Evolutionary conservation across 768 basidiomycete species (phyloP).

Genomic region (Collybiopsis luxurians): DNA sequence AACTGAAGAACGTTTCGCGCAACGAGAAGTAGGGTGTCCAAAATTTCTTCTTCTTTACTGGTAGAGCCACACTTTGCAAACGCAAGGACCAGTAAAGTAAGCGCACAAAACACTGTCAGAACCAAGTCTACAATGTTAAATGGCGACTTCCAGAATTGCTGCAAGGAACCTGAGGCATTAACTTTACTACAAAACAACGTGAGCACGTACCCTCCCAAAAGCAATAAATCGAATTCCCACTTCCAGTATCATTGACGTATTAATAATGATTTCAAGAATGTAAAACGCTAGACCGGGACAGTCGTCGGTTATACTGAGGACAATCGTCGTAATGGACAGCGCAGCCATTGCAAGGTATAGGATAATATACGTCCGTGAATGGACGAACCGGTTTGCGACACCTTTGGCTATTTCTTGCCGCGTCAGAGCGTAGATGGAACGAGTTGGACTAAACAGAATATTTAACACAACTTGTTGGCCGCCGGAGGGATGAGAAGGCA

Average conservation of each 20-base stretch:
- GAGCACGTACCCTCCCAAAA: slow-evolving; percentile 76
- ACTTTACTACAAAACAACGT: background rate
- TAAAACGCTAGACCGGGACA: slow-evolving; percentile 91
- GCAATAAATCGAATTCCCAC: slow-evolving; percentile 90
- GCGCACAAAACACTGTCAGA: slow-evolving; percentile 83
- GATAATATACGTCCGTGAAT: slow-evolving; percentile 83
- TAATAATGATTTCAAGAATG: slow-evolving; percentile 85
- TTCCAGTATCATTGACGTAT: slow-evolving; percentile 90
- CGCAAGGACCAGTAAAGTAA: slow-evolving; percentile 86
- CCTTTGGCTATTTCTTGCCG: slow-evolving; percentile 81
- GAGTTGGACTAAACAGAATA: slow-evolving; percentile 50
- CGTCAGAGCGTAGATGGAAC: slow-evolving; percentile 84
- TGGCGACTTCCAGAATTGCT: slow-evolving; percentile 98
- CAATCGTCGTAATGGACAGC: slow-evolving; percentile 81
- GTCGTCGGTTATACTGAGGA: slow-evolving; percentile 76
- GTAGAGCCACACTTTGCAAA: slow-evolving; percentile 81
- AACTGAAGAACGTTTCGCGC: slow-evolving; percentile 93
- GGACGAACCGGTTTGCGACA: slow-evolving; percentile 87
- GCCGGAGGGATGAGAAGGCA: background rate
- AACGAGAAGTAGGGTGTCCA: slow-evolving; percentile 90
- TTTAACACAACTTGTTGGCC: slow-evolving; percentile 4
- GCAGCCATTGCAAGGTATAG: slow-evolving; percentile 89
- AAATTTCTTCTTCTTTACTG: slow-evolving; percentile 90
- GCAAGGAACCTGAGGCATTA: slow-evolving; percentile 5
- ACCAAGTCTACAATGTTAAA: slow-evolving; percentile 89